Conservation (phyloP, 768 basidiomycete genomes). For the Boletus reticuloceps region DNA sequence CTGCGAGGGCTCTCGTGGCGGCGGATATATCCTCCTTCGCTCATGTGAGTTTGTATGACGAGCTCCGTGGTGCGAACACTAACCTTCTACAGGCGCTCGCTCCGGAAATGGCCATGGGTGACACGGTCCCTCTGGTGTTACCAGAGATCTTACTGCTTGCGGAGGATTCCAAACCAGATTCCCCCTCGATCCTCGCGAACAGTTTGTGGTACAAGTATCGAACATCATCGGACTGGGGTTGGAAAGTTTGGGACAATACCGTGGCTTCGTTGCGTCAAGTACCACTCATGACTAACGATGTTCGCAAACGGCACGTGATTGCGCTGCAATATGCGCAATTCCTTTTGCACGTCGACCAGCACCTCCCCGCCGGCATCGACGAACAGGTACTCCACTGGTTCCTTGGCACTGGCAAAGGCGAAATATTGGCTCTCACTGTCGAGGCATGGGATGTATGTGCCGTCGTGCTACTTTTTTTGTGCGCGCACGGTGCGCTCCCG, state of each 20-base stretch:
- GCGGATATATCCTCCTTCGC: conserved; percentile 61
- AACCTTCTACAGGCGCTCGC: conserved; percentile 36
- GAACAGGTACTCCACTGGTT: conserved; percentile 72
- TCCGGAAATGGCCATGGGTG: conserved; percentile 35
- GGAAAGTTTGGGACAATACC: conserved; percentile 83
- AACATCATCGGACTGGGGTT: conserved; percentile 69
- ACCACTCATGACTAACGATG: conserved; percentile 51
- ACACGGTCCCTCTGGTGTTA: conserved; percentile 36
- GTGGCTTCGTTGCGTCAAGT: conserved; percentile 72
- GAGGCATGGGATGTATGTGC: conserved; percentile 70
- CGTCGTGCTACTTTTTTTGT: conserved; percentile 60
- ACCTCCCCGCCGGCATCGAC: conserved; percentile 70
- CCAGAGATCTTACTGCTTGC: conserved; percentile 71
- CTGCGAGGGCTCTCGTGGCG: conserved; percentile 57
- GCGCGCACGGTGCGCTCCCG: conserved; percentile 63
- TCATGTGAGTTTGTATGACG: conserved; percentile 41
- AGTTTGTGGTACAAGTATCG: conserved; percentile 83
- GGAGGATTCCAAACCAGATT: conserved; percentile 55
- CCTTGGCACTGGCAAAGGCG: conserved; percentile 60
- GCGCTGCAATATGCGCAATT: conserved; percentile 69
- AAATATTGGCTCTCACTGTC: conserved; percentile 53
- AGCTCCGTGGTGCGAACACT: background rate
- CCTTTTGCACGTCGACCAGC: conserved; percentile 70
- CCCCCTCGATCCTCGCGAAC: conserved; percentile 68
- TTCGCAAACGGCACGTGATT: conserved; percentile 44